Evolutionary conservation across 257 asterid genomes (phyloP).

Genomic region (Capsicum pubescens): DNA sequence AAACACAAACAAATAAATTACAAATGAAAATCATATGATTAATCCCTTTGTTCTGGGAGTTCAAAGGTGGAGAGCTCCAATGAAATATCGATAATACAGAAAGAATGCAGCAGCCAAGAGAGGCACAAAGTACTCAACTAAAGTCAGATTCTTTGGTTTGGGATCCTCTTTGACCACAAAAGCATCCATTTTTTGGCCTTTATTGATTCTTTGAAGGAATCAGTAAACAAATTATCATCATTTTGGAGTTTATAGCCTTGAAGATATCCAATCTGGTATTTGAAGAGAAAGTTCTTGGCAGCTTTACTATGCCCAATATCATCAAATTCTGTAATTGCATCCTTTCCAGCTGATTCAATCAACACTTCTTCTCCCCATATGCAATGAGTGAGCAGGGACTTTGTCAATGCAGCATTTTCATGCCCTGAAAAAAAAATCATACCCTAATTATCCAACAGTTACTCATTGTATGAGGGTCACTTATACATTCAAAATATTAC

Average conservation of each 20-base stretch:
- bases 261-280: constrained; percentile 41
- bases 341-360: constrained; percentile 48
- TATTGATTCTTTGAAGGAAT: constrained; percentile 16
- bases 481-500: too few species aligned
- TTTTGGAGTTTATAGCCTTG: constrained; percentile 33
- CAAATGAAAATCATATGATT: neutral
- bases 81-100: constrained; percentile 35
- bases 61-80: constrained; percentile 14
- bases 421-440: too few species aligned
- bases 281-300: constrained; percentile 39
- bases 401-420: too few species aligned
- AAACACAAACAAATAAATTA: neutral
- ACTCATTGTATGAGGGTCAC: too few species aligned
- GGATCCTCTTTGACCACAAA: constrained; percentile 33
- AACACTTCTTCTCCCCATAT: constrained; percentile 45
- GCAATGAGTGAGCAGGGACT: too few species aligned
- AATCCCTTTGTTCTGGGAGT: neutral
- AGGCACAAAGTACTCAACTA: constrained; percentile 39
- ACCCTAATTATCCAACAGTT: too few species aligned
- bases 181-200: constrained; percentile 40
- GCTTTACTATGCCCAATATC: constrained; percentile 48
- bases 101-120: constrained; percentile 36
- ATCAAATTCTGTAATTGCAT: constrained; percentile 47
- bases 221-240: neutral
- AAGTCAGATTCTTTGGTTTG: neutral